A percentile compares a stretch with the other conserved stretches of the same genome.
Conservation (phyloP, 1,139 yeast genomes). For the Yamadazyma dendronema region DNA sequence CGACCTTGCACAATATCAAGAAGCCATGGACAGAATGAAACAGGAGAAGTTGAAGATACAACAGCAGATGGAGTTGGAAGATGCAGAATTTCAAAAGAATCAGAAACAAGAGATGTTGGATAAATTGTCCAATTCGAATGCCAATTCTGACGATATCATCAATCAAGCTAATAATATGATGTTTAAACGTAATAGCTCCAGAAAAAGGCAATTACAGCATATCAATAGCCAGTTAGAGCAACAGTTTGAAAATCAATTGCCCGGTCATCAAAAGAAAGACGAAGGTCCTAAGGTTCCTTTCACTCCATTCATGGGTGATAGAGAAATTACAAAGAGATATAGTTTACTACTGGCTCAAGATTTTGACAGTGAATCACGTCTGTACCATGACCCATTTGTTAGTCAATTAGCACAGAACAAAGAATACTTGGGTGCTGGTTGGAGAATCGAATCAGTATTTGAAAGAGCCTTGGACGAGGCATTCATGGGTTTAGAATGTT, state of each 20-base stretch:
- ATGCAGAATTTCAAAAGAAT: slow-evolving; percentile 52
- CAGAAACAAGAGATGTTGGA: slow-evolving; percentile 70
- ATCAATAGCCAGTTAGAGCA: slow-evolving; percentile 52
- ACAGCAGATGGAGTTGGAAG: slow-evolving; percentile 69
- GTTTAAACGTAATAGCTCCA: slow-evolving; percentile 60
- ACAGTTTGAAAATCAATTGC: slow-evolving; percentile 32
- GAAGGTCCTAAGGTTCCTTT: slow-evolving; percentile 56
- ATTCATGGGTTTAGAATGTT: slow-evolving; percentile 83
- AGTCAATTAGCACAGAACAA: slow-evolving; percentile 60
- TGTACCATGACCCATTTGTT: slow-evolving; percentile 47
- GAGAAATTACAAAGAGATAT: slow-evolving; percentile 49
- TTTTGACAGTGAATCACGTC: slow-evolving; percentile 56
- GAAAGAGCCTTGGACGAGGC: slow-evolving; percentile 84
- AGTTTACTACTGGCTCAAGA: slow-evolving; percentile 27
- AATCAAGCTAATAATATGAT: slow-evolving; percentile 41
- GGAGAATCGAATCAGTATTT: slow-evolving; percentile 67
- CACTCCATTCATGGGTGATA: slow-evolving; percentile 93
- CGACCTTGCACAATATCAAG: slow-evolving; percentile 61
- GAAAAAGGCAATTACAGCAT: slow-evolving; percentile 66
- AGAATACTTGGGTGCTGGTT: slow-evolving; percentile 84
- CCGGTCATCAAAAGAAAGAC: slow-evolving; percentile 22
- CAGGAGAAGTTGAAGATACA: slow-evolving; percentile 63
- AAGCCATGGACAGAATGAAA: slow-evolving; percentile 53
- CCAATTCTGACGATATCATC: slow-evolving; percentile 49
- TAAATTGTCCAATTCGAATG: slow-evolving; percentile 53